phyloP scores from a whole-genome alignment of 495 filamentous ascomycete genomes.

The Neohortaea acidophila region DNA sequence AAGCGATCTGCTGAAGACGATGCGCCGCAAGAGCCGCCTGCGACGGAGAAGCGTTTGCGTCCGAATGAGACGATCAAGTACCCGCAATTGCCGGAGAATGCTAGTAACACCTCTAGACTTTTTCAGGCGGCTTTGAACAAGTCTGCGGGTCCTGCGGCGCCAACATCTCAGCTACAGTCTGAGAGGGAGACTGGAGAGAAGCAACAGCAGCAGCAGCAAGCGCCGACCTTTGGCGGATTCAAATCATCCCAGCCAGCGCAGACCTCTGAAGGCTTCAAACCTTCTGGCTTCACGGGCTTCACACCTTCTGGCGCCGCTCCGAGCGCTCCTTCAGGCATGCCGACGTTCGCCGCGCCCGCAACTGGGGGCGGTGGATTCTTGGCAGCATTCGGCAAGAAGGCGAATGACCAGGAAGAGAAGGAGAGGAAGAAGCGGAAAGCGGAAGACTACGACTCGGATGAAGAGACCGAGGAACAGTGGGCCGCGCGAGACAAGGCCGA shows the following conservation, averaged over 20 bases:
- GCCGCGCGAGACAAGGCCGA: conserved; percentile 11
- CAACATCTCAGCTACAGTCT: background rate
- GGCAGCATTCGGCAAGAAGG: conserved; percentile 16
- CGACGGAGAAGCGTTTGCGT: conserved; percentile 14
- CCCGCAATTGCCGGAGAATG: conserved; percentile 11
- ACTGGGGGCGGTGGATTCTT: conserved; percentile 10
- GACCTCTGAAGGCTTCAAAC: background rate
- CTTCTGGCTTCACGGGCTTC: conserved; percentile 1
- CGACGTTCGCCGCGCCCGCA: conserved; percentile 5
- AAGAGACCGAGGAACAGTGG: conserved; percentile 18
- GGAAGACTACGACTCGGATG: conserved; percentile 19
- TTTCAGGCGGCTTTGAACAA: conserved; percentile 17
- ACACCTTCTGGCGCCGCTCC: conserved; percentile 4
- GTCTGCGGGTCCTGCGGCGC: background rate
- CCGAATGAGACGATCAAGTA: conserved; percentile 7
- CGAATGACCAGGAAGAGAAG: conserved; percentile 5
- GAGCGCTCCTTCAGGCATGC: background rate
- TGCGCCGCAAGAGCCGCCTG: background rate
- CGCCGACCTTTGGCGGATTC: background rate
- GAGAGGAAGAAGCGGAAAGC: conserved; percentile 16
- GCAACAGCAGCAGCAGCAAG: background rate
- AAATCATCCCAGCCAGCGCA: background rate
- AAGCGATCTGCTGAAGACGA: conserved; percentile 8
- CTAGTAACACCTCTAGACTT: conserved; percentile 13
- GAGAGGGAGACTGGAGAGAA: background rate